Evolutionary conservation across 2,329 filamentous ascomycete species (phyloP).

Genomic region (Fusarium temperatum): DNA sequence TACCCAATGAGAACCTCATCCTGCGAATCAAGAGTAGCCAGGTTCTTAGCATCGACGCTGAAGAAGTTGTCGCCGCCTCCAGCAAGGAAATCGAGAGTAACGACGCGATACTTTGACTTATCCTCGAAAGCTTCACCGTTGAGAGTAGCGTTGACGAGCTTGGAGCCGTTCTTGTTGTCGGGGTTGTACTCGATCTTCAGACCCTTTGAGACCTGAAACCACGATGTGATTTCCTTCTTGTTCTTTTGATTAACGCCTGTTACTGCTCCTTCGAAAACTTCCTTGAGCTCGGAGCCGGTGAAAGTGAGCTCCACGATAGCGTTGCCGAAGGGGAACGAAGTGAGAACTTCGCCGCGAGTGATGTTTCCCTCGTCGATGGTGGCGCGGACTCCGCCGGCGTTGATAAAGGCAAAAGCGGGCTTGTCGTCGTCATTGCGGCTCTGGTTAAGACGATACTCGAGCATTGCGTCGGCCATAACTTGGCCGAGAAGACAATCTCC

Average conservation of each 20-base stretch:
- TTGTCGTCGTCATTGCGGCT: conserved; percentile 50
- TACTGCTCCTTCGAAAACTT: conserved; percentile 67
- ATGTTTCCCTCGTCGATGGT: conserved; percentile 69
- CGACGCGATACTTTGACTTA: conserved; percentile 60
- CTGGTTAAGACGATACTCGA: conserved; percentile 65
- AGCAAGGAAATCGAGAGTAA: conserved; percentile 71
- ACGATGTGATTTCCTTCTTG: conserved; percentile 61
- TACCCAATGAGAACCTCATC: conserved; percentile 64
- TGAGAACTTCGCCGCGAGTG: conserved; percentile 70
- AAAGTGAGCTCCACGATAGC: conserved; percentile 66
- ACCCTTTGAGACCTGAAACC: conserved; percentile 68
- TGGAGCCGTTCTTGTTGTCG: conserved; percentile 55
- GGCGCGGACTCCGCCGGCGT: conserved; percentile 71
- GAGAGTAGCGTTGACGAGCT: conserved; percentile 63
- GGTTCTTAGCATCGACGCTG: conserved; percentile 44
- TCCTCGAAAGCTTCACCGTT: conserved; percentile 58
- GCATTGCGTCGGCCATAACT: conserved; percentile 67
- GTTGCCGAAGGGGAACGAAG: conserved; percentile 73
- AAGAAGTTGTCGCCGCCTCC: conserved; percentile 72
- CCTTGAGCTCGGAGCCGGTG: conserved; percentile 63
- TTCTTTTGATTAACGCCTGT: conserved; percentile 64
- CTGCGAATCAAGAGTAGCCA: conserved; percentile 60
- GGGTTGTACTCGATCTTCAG: conserved; percentile 68
- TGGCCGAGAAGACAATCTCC: conserved; percentile 67
- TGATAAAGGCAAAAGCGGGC: conserved; percentile 66